These are phyloP conservation scores for Dichotomopilus funicola DNA, from an alignment of 2,329 filamentous ascomycete species.

Conservation along the genomic window DNA sequence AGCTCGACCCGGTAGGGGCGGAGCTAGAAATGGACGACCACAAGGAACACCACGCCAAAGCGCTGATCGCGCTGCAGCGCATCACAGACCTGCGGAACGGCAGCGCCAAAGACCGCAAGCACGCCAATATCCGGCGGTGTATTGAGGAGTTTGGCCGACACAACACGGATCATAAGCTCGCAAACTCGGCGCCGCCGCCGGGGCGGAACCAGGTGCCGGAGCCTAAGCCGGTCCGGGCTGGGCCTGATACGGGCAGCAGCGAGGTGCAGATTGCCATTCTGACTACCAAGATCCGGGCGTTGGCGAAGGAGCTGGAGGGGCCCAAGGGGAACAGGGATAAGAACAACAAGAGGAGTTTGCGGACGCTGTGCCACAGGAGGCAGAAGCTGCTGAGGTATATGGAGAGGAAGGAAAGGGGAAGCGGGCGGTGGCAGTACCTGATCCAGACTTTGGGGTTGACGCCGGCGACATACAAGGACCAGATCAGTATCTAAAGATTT, in stretches of 20 bases:
- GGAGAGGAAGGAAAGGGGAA: slow-evolving; percentile 81
- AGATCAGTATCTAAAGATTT: slow-evolving; percentile 63
- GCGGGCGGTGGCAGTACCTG: slow-evolving; percentile 82
- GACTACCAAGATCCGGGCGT: slow-evolving; percentile 82
- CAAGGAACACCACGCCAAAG: slow-evolving; percentile 55
- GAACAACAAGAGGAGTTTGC: slow-evolving; percentile 85
- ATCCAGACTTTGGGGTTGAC: slow-evolving; percentile 78
- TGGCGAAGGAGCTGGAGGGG: slow-evolving; percentile 65
- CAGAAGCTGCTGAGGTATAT: slow-evolving; percentile 87
- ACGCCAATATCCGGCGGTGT: slow-evolving; percentile 78
- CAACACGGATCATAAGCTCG: slow-evolving; percentile 67
- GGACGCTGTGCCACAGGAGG: slow-evolving; percentile 76
- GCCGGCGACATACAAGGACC: slow-evolving; percentile 81
- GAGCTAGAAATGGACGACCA: slow-evolving; percentile 35
- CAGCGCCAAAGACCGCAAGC: slow-evolving; percentile 69
- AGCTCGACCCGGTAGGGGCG: slow-evolving; percentile 35
- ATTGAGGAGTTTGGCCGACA: slow-evolving; percentile 86
- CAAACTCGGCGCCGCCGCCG: slow-evolving; percentile 48
- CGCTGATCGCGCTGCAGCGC: slow-evolving; percentile 67
- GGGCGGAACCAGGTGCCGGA: slow-evolving; percentile 37
- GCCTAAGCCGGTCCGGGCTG: slow-evolving; percentile 54
- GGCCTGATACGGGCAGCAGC: slow-evolving; percentile 86
- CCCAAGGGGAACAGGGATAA: slow-evolving; percentile 75
- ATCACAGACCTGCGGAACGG: slow-evolving; percentile 74
- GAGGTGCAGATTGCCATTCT: slow-evolving; percentile 98